These are phyloP conservation scores for Lojkania enalia DNA, from an alignment of 2,329 filamentous ascomycete species.

Conservation along the genomic window DNA sequence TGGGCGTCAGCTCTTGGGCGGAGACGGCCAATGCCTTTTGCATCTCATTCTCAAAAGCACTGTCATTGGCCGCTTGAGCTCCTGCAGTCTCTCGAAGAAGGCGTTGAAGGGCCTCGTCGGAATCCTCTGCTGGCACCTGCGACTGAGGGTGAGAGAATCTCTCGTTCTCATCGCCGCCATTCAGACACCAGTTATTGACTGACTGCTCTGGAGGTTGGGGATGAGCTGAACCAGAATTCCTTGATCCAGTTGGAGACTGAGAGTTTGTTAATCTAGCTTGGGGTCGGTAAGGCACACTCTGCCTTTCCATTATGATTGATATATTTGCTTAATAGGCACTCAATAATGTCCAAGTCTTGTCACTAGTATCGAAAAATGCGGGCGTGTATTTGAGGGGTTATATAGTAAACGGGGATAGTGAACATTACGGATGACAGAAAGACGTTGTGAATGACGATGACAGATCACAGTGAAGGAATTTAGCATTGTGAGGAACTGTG, in stretches of 20 bases:
- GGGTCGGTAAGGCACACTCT: background rate
- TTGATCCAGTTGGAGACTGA: too few relatives aligned
- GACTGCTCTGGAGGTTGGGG: background rate
- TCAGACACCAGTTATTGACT: background rate
- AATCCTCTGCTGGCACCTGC: background rate
- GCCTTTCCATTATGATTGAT: background rate
- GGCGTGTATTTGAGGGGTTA: too few relatives aligned
- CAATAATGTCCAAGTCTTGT: too few relatives aligned
- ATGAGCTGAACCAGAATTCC: too few relatives aligned
- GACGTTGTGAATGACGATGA: too few relatives aligned
- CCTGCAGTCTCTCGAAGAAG: background rate
- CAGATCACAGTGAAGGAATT: too few relatives aligned
- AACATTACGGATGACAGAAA: too few relatives aligned
- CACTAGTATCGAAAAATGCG: too few relatives aligned
- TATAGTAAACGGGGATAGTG: too few relatives aligned
- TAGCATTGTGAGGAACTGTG: too few relatives aligned
- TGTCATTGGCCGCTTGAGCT: background rate
- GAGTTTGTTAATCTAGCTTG: background rate
- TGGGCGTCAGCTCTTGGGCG: too few relatives aligned
- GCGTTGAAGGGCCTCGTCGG: background rate
- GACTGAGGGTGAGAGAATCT: slow-evolving; percentile 1
- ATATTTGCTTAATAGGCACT: background rate
- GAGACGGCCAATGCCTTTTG: too few relatives aligned
- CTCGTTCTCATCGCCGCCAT: background rate
- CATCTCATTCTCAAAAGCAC: background rate